Evolutionary conservation across 176 grass and related monocot genomes (phyloP).

Genomic region (Oryza glumipatula): DNA sequence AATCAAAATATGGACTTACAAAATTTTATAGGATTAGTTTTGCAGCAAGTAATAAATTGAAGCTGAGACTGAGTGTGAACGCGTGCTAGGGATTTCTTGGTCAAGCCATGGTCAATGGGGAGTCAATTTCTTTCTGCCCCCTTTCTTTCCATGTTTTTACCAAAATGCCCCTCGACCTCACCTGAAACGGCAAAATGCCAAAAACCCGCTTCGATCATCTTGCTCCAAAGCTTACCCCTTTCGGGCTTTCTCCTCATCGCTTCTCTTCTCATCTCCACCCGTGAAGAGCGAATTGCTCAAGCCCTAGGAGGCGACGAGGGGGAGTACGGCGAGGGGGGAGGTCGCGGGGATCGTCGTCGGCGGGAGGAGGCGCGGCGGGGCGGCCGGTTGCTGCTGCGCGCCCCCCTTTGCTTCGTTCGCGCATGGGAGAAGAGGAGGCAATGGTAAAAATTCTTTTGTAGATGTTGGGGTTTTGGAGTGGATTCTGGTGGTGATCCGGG

Average conservation of each 20-base stretch:
- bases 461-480: not conserved
- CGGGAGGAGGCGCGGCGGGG: not conserved
- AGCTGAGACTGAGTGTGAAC: not conserved
- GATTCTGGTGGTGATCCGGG: not conserved
- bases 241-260: not conserved
- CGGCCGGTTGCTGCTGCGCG: too few species aligned
- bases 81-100: not conserved
- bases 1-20: not conserved
- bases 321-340: not conserved
- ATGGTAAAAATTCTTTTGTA: slow-evolving; percentile 1
- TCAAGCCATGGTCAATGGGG: not conserved
- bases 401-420: not conserved
- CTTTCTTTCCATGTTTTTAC: not conserved
- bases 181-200: not conserved
- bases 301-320: not conserved
- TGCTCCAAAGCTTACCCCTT: not conserved
- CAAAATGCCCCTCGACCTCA: not conserved
- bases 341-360: not conserved
- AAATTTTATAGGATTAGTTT: not conserved
- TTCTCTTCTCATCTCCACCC: not conserved
- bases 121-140: not conserved
- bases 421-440: not conserved
- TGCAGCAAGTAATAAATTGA: too few species aligned
- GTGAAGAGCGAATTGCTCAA: not conserved
- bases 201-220: slow-evolving; percentile 1